Conservation (phyloP, 1,284 basidiomycete genomes). For the Tilletia setariae region DNA sequence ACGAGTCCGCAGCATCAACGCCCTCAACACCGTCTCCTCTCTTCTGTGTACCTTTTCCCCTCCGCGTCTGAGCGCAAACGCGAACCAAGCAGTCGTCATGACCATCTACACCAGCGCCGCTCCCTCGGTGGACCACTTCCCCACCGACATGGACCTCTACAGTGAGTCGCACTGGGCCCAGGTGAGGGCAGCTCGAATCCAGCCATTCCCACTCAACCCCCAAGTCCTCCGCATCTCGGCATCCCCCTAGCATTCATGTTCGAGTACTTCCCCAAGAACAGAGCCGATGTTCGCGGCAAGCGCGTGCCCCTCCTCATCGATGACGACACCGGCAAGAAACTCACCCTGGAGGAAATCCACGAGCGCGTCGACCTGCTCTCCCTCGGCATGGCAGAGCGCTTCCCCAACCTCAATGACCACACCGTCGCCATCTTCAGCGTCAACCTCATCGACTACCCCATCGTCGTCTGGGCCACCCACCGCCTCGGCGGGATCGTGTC, state of each 20-base stretch:
- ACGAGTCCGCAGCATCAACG: too few species aligned
- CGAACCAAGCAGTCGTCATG: not conserved
- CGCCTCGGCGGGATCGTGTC: conserved; percentile 69
- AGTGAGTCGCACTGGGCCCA: conserved; percentile 8
- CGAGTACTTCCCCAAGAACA: conserved; percentile 37
- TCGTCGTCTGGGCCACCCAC: conserved; percentile 71
- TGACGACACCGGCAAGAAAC: conserved; percentile 33
- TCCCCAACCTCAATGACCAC: conserved; percentile 25
- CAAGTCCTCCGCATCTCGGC: too few species aligned
- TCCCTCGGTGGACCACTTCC: conserved; percentile 30
- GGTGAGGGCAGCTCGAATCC: not conserved
- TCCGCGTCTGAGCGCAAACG: not conserved
- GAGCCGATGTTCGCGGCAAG: conserved; percentile 37
- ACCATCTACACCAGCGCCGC: conserved; percentile 31
- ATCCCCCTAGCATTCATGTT: conserved; percentile 26
- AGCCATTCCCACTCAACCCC: conserved; percentile 16
- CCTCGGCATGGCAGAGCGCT: conserved; percentile 20
- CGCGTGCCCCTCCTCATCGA: conserved; percentile 38
- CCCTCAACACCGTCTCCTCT: too few species aligned
- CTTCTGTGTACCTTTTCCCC: not conserved
- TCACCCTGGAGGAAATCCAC: conserved; percentile 35
- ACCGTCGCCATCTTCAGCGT: conserved; percentile 34
- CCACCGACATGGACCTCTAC: conserved; percentile 39
- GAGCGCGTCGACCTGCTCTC: conserved; percentile 32
- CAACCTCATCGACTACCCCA: conserved; percentile 63